A percentile compares a stretch with the other conserved stretches of the same genome.
Evolutionary conservation across 1,284 basidiomycete species (phyloP).

Genomic region (Marasmius oreades): DNA sequence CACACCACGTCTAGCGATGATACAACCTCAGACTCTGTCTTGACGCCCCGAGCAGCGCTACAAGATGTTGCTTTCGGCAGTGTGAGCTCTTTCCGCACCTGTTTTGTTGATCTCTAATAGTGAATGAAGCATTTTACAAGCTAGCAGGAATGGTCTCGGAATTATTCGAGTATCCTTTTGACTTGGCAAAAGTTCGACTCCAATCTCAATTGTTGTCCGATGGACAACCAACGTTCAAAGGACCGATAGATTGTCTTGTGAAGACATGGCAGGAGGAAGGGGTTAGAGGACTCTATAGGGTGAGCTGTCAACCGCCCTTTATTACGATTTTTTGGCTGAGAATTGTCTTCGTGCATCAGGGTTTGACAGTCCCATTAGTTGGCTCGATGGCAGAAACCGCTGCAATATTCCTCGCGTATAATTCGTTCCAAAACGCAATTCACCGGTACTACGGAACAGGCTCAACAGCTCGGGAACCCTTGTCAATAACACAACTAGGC

Average conservation of each 20-base stretch:
- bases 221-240: conserved; percentile 64
- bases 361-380: conserved; percentile 82
- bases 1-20: not conserved
- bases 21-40: not conserved
- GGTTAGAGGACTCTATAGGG: conserved; percentile 74
- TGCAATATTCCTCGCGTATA: conserved; percentile 81
- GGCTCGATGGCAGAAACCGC: conserved; percentile 94
- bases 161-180: conserved; percentile 68
- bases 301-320: conserved; percentile 36
- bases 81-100: conserved; percentile 28
- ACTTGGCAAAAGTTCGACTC: conserved; percentile 54
- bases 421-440: conserved; percentile 71
- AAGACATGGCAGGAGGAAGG: conserved; percentile 81
- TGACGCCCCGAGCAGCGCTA: conserved; percentile 19
- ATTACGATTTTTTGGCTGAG: conserved; percentile 7
- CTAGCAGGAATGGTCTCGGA: conserved; percentile 70
- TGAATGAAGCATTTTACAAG: not conserved
- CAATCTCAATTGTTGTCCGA: conserved; percentile 87
- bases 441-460: conserved; percentile 32
- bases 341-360: conserved; percentile 57
- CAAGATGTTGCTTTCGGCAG: conserved; percentile 52
- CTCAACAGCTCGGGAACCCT: conserved; percentile 26
- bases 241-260: conserved; percentile 77
- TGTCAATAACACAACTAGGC: conserved; percentile 64
- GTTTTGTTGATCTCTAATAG: not conserved